phyloP scores from a whole-genome alignment of 2,329 filamentous ascomycete genomes.

The Fusarium siculi region DNA sequence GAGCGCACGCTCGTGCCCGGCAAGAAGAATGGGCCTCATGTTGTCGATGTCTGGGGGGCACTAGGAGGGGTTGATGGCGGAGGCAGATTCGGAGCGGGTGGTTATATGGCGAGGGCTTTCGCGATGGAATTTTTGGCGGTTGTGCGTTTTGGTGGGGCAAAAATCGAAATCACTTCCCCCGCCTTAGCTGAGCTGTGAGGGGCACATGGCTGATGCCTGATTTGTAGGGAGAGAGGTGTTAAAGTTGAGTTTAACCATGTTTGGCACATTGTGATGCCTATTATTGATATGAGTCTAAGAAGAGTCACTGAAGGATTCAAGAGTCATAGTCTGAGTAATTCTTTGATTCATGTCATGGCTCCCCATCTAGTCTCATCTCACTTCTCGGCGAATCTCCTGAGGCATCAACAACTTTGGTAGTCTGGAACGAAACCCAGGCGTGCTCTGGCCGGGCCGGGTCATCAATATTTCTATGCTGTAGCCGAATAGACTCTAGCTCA shows the following conservation, averaged over 20 bases:
- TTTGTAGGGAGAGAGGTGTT: conserved; percentile 16
- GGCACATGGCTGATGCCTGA: conserved; percentile 28
- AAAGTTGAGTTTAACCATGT: conserved; percentile 25
- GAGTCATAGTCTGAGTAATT: conserved; percentile 25
- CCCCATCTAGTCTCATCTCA: neutral
- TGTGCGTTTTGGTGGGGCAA: conserved; percentile 59
- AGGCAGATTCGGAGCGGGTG: conserved; percentile 45
- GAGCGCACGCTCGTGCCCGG: conserved; percentile 95
- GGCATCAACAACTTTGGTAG: conserved; percentile 36
- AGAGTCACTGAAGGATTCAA: conserved; percentile 32
- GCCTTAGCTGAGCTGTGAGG: conserved; percentile 19
- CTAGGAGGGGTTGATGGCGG: conserved; percentile 45
- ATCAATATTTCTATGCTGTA: neutral
- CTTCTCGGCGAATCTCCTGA: conserved; percentile 25
- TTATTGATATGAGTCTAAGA: neutral
- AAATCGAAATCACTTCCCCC: conserved; percentile 30
- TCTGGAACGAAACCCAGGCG: neutral
- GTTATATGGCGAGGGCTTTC: conserved; percentile 49
- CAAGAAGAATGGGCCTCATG: conserved; percentile 97
- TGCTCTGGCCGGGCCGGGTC: neutral
- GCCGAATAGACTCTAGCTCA: neutral
- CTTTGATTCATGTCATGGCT: neutral
- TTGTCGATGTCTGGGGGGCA: conserved; percentile 54
- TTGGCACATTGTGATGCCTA: conserved; percentile 19
- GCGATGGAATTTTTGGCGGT: conserved; percentile 57